These are phyloP conservation scores for Vanrija humicola DNA, from an alignment of 1,284 basidiomycete genomes.

Conservation along the genomic window DNA sequence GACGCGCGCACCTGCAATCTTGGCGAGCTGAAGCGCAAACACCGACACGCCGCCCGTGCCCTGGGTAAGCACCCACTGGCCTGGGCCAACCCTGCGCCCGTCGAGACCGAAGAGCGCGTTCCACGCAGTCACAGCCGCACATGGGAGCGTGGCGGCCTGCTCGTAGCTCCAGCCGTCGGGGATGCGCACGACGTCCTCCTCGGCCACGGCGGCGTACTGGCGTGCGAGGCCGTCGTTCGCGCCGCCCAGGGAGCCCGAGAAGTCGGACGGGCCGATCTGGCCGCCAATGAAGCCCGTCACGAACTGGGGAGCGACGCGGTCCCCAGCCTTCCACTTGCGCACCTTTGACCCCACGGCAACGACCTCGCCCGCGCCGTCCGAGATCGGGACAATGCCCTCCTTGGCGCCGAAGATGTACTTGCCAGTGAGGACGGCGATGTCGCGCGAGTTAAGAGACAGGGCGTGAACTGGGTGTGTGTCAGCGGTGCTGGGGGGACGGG, in stretches of 20 bases:
- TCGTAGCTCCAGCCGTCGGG: slow-evolving; percentile 42
- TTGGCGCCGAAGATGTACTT: slow-evolving; percentile 11
- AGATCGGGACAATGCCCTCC: slow-evolving; percentile 50
- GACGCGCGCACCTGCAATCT: slow-evolving; percentile 41
- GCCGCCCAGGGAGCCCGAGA: slow-evolving; percentile 52
- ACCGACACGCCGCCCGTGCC: slow-evolving; percentile 51
- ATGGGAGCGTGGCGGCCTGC: slow-evolving; percentile 45
- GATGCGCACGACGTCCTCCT: slow-evolving; percentile 22
- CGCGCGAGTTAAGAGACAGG: slow-evolving; percentile 20
- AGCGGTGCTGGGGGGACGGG: too few species aligned
- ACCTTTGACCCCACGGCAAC: slow-evolving; percentile 57
- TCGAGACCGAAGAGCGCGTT: slow-evolving; percentile 47
- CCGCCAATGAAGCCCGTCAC: slow-evolving; percentile 47
- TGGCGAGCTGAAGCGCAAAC: slow-evolving; percentile 48
- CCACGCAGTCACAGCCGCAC: slow-evolving; percentile 49
- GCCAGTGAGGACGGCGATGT: slow-evolving; percentile 9
- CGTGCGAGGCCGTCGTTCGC: slow-evolving; percentile 56
- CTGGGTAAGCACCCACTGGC: slow-evolving; percentile 46
- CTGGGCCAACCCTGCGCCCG: slow-evolving; percentile 27
- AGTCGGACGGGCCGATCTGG: not conserved
- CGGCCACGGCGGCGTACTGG: slow-evolving; percentile 55
- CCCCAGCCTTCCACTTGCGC: slow-evolving; percentile 55
- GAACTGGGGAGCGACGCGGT: slow-evolving; percentile 54
- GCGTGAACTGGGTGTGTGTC: slow-evolving; percentile 13
- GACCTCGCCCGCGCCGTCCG: slow-evolving; percentile 63